Percentiles rank a stretch among this genome's conserved stretches.
These are phyloP conservation scores for Vigna radiata DNA, from an alignment of 306 rosid genomes.

Conservation along the genomic window DNA sequence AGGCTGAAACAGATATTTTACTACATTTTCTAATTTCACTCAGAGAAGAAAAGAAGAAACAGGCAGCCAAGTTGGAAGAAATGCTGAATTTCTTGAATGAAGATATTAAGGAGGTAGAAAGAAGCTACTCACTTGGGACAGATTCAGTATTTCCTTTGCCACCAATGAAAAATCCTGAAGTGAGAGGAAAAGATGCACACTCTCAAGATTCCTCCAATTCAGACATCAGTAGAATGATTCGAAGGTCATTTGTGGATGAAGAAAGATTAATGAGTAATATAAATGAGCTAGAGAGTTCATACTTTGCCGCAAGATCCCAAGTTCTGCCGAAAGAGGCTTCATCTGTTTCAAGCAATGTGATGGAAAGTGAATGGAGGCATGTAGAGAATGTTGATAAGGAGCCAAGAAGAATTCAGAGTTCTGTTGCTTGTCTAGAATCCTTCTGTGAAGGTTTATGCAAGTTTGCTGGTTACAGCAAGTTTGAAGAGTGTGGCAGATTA, in stretches of 20 bases:
- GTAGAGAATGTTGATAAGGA: conserved; percentile 52
- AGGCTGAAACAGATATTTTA: conserved; percentile 62
- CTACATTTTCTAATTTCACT: conserved; percentile 60
- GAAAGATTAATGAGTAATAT: conserved; percentile 57
- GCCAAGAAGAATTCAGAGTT: conserved; percentile 37
- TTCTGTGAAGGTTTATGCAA: conserved; percentile 92
- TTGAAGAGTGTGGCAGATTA: conserved; percentile 80
- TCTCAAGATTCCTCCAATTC: conserved; percentile 52
- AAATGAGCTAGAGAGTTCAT: conserved; percentile 70
- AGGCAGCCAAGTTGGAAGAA: conserved; percentile 68
- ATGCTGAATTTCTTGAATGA: conserved; percentile 65
- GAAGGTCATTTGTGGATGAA: conserved; percentile 54
- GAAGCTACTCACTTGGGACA: conserved; percentile 55
- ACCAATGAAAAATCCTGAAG: conserved; percentile 42
- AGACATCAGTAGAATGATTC: conserved; percentile 43
- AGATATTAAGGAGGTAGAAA: conserved; percentile 79
- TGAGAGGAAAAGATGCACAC: conserved; percentile 40
- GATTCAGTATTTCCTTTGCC: conserved; percentile 47
- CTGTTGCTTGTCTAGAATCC: conserved; percentile 61
- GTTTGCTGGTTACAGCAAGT: conserved; percentile 81
- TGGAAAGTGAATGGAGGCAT: conserved; percentile 57
- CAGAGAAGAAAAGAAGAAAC: conserved; percentile 68
- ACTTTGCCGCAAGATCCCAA: conserved; percentile 74
- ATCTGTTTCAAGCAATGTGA: conserved; percentile 46
- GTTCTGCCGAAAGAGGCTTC: conserved; percentile 61